Conservation (phyloP, 768 basidiomycete species). For the Mycena amicta region DNA sequence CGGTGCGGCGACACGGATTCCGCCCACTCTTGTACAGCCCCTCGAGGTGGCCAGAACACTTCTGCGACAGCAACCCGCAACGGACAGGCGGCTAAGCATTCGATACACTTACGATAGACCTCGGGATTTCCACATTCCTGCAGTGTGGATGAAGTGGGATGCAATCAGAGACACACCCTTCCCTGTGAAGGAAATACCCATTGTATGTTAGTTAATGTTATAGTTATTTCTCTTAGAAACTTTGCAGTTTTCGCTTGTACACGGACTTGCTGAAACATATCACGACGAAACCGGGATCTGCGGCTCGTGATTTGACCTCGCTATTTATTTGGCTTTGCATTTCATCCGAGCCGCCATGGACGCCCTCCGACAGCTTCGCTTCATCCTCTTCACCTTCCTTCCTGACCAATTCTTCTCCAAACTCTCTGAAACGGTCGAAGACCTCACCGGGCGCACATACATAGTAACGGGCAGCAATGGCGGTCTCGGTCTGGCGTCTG, state of each 20-base stretch:
- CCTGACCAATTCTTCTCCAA: slow-evolving; percentile 7
- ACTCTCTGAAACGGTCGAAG: slow-evolving; percentile 10
- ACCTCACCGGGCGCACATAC: slow-evolving; percentile 38
- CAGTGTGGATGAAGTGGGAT: background rate
- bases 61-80: background rate
- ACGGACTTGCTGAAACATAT: no score
- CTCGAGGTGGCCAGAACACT: background rate
- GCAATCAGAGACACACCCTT: background rate
- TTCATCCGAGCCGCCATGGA: background rate
- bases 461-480: slow-evolving; percentile 41
- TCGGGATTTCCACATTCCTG: background rate
- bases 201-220: no score
- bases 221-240: no score
- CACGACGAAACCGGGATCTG: no score
- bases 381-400: background rate
- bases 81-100: background rate
- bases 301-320: no score
- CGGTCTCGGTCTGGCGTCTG: slow-evolving; percentile 44
- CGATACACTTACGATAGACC: background rate
- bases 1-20: background rate
- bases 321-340: background rate
- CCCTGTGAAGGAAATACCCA: background rate
- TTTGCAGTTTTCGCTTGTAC: no score
- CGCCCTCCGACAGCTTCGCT: background rate
- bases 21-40: background rate